Conservation (phyloP, 2,329 filamentous ascomycete species). For the Cyphellophora attinorum region DNA sequence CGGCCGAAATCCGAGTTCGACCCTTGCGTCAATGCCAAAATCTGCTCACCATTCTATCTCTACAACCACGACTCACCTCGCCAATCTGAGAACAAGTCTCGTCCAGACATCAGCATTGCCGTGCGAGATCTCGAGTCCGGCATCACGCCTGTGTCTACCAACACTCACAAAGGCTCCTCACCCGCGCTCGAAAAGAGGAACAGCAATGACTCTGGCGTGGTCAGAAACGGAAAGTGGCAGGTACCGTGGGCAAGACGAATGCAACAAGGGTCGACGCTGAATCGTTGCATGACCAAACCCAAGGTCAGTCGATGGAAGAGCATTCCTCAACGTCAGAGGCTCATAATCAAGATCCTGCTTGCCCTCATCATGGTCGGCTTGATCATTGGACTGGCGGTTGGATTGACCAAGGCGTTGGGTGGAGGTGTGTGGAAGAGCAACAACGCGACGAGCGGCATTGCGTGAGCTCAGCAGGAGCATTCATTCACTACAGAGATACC, state of each 20-base stretch:
- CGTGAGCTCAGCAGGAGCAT: too few species aligned
- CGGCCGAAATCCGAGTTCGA: slow-evolving; percentile 24
- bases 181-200: slow-evolving; percentile 11
- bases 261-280: slow-evolving; percentile 15
- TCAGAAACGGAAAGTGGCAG: not conserved
- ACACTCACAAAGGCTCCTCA: slow-evolving; percentile 10
- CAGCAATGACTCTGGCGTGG: slow-evolving; percentile 6
- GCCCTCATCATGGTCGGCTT: slow-evolving; percentile 32
- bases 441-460: slow-evolving; percentile 17
- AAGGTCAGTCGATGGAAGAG: slow-evolving; percentile 21
- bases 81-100: slow-evolving; percentile 14
- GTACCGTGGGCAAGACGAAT: slow-evolving; percentile 5
- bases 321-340: slow-evolving; percentile 26
- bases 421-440: slow-evolving; percentile 33
- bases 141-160: slow-evolving; percentile 4
- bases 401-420: slow-evolving; percentile 33
- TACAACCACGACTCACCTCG: slow-evolving; percentile 27
- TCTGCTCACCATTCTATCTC: slow-evolving; percentile 36
- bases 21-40: slow-evolving; percentile 29
- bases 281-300: slow-evolving; percentile 21
- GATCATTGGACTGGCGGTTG: slow-evolving; percentile 35
- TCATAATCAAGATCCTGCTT: slow-evolving; percentile 29
- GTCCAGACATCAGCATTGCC: slow-evolving; percentile 5
- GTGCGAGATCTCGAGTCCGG: slow-evolving; percentile 9
- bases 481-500: too few species aligned